Conservation (phyloP, 805 yeast genomes). For the Metschnikowia aberdeeniae region DNA sequence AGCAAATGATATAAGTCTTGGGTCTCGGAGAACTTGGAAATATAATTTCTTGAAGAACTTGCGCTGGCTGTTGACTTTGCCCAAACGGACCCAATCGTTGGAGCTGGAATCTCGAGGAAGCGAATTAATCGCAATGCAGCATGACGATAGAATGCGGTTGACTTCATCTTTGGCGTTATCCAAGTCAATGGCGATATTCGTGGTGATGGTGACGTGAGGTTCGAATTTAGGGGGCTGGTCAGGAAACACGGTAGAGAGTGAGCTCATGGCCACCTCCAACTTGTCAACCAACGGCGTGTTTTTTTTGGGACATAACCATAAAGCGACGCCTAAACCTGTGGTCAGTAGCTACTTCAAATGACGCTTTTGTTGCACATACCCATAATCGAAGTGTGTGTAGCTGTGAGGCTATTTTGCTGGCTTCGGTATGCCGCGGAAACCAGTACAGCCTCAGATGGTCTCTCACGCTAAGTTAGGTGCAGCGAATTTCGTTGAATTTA, state of each 20-base stretch:
- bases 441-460: constrained; percentile 1
- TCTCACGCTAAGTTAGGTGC: no score
- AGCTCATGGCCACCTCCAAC: constrained; percentile 54
- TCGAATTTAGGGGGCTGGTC: constrained; percentile 61
- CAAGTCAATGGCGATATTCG: constrained; percentile 48
- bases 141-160: constrained; percentile 51
- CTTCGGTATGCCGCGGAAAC: constrained; percentile 1
- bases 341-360: constrained; percentile 7
- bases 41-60: constrained; percentile 51
- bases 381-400: constrained; percentile 5
- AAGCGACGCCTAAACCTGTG: constrained; percentile 43
- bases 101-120: constrained; percentile 35
- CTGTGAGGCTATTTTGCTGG: not conserved
- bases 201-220: constrained; percentile 75
- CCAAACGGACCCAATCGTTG: constrained; percentile 36
- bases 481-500: no score
- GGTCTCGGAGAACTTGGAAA: constrained; percentile 42
- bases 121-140: constrained; percentile 51
- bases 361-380: constrained; percentile 8
- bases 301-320: constrained; percentile 72
- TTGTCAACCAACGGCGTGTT: constrained; percentile 53
- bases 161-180: constrained; percentile 49
- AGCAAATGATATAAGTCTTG: constrained; percentile 50
- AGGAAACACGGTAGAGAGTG: constrained; percentile 67
- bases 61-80: constrained; percentile 45